Base-by-base conservation (phyloP, 345 rosid species). In the Psidium guajava region DNA sequence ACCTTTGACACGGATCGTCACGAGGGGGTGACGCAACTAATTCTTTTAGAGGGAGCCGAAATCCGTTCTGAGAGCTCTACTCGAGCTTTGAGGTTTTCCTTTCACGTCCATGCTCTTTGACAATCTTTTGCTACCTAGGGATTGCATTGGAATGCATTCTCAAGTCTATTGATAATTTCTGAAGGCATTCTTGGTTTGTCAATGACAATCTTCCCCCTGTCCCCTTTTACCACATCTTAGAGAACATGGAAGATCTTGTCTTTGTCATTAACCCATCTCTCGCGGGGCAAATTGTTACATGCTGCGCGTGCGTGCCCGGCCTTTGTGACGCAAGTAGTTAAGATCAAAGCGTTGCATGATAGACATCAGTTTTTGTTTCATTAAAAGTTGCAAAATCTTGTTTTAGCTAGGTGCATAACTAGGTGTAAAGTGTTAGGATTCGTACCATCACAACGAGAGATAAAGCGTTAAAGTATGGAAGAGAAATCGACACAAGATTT, bases 11-110 rank as follows among this genome's bases (percentile, higher is more conserved):
- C 42, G 36, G 32, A 85, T 83, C 90, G 95, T 93, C 95, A 93
- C 90, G 92, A 91, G 75, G 74, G 94, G 92, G 95, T 91, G 95
- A 90, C 93, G 86, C 27, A 13, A 6, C 40, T 80, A 25, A 59
- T 61, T 55, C 54, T 56, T 77, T 44, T 13, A 10, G 53, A 83
- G 54, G 49, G 49, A 44, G 13, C 85, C 16, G 52, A 74, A 54
- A 69, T 69, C 20, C 47, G 13, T 69, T 36, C 13, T 13, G 25
- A 32, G 25, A 69, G 77, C 77, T 69, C 77, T 4, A 18, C 47
- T 69, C 25, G 77, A 69, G 77, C 77, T 69, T 1, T 32, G 47
- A 36, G 47, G 77, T 69, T 69, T 69, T 36, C 77, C 14, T 69
- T 69, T 69, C 77, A 69, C 20, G 77, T 69, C 77, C 47, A 69